Percentiles rank a stretch among this genome's conserved stretches.
Evolutionary conservation across 352 stramenopile species (phyloP).

Genomic region (Phytophthora quininea): DNA sequence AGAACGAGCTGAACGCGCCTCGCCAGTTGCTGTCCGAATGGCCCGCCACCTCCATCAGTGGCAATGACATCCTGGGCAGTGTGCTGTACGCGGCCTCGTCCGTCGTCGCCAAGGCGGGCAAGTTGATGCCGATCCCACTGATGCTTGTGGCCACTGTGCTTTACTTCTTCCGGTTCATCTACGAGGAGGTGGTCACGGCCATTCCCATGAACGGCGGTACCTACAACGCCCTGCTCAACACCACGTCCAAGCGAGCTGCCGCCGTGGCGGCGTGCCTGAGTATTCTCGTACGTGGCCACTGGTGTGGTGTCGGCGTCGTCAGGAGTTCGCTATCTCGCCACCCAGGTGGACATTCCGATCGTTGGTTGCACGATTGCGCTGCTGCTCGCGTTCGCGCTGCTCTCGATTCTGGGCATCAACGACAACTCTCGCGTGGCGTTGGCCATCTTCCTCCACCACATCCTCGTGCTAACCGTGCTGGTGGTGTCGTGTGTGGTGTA

Average conservation of each 20-base stretch:
- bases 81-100: slow-evolving; percentile 65
- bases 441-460: slow-evolving; percentile 78
- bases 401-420: slow-evolving; percentile 76
- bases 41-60: slow-evolving; percentile 84
- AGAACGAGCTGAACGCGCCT: slow-evolving; percentile 25
- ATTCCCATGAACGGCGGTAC: slow-evolving; percentile 88
- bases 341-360: slow-evolving; percentile 54
- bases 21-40: slow-evolving; percentile 58
- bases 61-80: slow-evolving; percentile 90
- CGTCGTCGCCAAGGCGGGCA: slow-evolving; percentile 56
- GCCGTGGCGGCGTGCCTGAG: slow-evolving; percentile 76
- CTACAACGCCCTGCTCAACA: slow-evolving; percentile 91
- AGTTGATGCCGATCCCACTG: slow-evolving; percentile 78
- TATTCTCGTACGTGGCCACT: slow-evolving; percentile 91
- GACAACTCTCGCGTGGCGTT: slow-evolving; percentile 81
- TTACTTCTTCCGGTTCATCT: slow-evolving; percentile 79
- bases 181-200: slow-evolving; percentile 85
- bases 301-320: slow-evolving; percentile 65
- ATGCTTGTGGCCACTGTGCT: slow-evolving; percentile 65
- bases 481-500: slow-evolving; percentile 53
- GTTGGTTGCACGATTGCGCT: slow-evolving; percentile 46
- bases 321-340: slow-evolving; percentile 77
- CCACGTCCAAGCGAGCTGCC: slow-evolving; percentile 82
- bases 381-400: slow-evolving; percentile 77
- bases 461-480: slow-evolving; percentile 64